Evolutionary conservation across 257 asterid genomes (phyloP).

Genomic region (Primulina huaijiensis): DNA sequence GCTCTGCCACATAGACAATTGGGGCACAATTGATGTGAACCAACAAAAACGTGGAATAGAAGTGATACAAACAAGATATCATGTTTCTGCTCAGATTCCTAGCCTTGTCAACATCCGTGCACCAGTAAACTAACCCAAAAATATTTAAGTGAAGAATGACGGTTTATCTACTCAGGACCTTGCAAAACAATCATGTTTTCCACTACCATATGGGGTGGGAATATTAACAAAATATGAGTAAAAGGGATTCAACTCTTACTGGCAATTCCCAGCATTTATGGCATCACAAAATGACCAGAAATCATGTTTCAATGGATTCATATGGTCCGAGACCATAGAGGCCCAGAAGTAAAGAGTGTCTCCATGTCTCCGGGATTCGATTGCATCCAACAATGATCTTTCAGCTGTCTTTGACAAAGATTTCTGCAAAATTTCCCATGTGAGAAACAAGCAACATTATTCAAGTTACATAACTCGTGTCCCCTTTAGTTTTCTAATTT

Average conservation of each 20-base stretch:
- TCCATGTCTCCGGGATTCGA: conserved; percentile 45
- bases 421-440: conserved; percentile 46
- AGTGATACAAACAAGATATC: not conserved
- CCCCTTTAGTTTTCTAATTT: not conserved
- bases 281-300: conserved; percentile 59
- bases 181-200: not conserved
- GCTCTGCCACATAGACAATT: not conserved
- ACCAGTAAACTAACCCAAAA: not conserved
- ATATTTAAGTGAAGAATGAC: not conserved
- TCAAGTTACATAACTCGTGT: not conserved
- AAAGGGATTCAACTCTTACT: conserved; percentile 43
- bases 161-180: not conserved
- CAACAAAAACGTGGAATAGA: not conserved
- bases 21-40: not conserved
- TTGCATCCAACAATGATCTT: conserved; percentile 35
- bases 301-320: conserved; percentile 41
- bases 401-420: conserved; percentile 56
- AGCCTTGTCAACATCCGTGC: not conserved
- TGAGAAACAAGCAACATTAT: conserved; percentile 27
- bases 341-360: conserved; percentile 52
- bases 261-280: conserved; percentile 66
- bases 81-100: not conserved
- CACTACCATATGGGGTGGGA: not conserved
- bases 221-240: not conserved
- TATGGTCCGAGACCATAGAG: conserved; percentile 56